Conservation (phyloP, 2,329 filamentous ascomycete genomes). For the Alternaria triticina region DNA sequence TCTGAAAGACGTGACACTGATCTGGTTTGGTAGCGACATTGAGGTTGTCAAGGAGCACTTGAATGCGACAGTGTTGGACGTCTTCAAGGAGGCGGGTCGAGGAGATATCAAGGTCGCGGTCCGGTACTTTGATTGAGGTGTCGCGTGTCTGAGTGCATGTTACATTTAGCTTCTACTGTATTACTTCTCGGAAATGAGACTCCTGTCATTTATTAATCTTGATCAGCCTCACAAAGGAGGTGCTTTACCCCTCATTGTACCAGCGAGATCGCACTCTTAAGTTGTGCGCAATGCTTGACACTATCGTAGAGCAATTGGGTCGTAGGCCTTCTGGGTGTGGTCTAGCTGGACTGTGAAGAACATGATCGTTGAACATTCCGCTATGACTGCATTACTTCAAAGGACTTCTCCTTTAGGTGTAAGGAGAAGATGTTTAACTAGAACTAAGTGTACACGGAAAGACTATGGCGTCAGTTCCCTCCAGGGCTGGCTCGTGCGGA, state of each 20-base stretch:
- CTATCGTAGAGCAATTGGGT: neutral
- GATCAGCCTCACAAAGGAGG: neutral
- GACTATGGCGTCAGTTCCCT: neutral
- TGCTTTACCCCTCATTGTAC: fast-evolving
- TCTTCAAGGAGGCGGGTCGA: neutral
- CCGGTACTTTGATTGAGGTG: neutral
- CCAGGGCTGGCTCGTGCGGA: neutral
- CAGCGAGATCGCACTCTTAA: neutral
- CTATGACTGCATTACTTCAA: neutral
- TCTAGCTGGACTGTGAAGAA: neutral
- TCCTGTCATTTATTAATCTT: neutral
- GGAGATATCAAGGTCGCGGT: neutral
- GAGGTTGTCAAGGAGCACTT: neutral
- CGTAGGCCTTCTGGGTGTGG: neutral
- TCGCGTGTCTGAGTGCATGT: neutral
- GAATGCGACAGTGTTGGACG: neutral
- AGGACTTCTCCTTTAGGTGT: neutral
- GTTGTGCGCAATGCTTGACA: neutral
- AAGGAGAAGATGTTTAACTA: neutral
- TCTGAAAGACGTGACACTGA: neutral
- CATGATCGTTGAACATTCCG: neutral
- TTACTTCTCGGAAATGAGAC: neutral
- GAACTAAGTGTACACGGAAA: neutral
- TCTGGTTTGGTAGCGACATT: constrained; percentile 3
- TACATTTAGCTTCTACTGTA: neutral